Percentiles rank a stretch among this genome's conserved stretches.
Conservation (phyloP, 148 eudicot genomes). For the Vaccinium corymbosum region DNA sequence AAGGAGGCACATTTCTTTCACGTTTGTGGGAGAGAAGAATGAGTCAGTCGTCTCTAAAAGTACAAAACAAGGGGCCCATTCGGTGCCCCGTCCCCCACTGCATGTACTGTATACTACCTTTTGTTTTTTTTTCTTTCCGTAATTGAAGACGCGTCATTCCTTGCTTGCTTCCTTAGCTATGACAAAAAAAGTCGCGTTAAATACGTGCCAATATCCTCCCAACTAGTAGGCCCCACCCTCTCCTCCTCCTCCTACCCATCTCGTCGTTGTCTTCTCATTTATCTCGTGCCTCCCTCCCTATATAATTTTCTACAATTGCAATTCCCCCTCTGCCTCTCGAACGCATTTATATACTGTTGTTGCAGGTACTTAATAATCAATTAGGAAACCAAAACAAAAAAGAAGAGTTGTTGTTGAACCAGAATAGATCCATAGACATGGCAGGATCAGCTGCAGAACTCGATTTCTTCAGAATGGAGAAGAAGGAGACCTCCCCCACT, state of each 20-base stretch:
- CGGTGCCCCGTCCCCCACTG: neutral
- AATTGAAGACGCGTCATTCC: neutral
- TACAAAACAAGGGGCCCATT: neutral
- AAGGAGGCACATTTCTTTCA: too few species aligned
- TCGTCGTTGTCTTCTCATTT: neutral
- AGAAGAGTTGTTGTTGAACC: neutral
- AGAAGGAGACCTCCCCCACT: neutral
- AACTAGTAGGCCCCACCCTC: neutral
- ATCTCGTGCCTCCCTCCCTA: neutral
- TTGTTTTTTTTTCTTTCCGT: neutral
- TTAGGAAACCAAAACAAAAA: too few species aligned
- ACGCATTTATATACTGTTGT: neutral
- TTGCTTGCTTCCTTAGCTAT: neutral
- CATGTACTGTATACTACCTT: neutral
- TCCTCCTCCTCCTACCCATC: neutral
- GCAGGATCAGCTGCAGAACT: slow-evolving; percentile 35
- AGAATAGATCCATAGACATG: slow-evolving; percentile 2
- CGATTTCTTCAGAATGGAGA: slow-evolving; percentile 38
- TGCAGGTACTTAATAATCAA: neutral
- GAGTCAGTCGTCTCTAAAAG: neutral
- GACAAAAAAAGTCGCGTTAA: neutral
- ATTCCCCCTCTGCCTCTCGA: neutral
- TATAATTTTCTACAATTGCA: too few species aligned
- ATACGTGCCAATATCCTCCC: neutral
- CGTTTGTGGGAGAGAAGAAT: neutral